Evolutionary conservation across 177 flowering plant species (phyloP).

Genomic region (Vitis hybrid): DNA sequence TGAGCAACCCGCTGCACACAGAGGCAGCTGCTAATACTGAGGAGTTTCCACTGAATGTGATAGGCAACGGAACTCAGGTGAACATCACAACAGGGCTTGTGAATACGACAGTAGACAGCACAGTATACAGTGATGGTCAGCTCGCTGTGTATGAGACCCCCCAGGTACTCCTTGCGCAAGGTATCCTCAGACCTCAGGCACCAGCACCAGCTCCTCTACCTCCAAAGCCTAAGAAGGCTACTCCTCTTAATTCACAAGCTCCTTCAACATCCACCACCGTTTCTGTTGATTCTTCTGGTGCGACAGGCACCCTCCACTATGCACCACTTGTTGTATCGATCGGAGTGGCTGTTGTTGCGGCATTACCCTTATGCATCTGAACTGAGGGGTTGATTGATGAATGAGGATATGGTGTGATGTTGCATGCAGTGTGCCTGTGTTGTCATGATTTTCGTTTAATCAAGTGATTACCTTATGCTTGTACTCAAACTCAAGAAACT

Average conservation of each 20-base stretch:
- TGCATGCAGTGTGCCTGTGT: not conserved
- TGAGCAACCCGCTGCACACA: too few relatives aligned
- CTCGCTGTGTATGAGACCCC: too few relatives aligned
- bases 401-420: not conserved
- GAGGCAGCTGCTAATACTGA: too few relatives aligned
- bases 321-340: not conserved
- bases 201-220: constrained; percentile 26
- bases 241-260: constrained; percentile 1
- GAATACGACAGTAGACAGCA: too few relatives aligned
- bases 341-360: constrained; percentile 9
- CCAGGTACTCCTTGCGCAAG: too few relatives aligned
- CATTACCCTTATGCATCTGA: constrained; percentile 12
- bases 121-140: too few relatives aligned
- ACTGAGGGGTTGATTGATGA: not conserved
- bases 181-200: not conserved
- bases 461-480: too few relatives aligned
- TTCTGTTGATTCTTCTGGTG: constrained; percentile 21
- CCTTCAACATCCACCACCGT: constrained; percentile 7
- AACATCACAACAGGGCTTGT: too few relatives aligned
- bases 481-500: too few relatives aligned
- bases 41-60: too few relatives aligned
- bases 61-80: too few relatives aligned
- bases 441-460: not conserved
- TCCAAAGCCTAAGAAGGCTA: constrained; percentile 9
- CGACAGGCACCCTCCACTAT: not conserved